Percentiles rank a stretch among this genome's conserved stretches.
These are phyloP conservation scores for Curvularia eragrostidis DNA, from an alignment of 2,329 filamentous ascomycete genomes.

Conservation along the genomic window DNA sequence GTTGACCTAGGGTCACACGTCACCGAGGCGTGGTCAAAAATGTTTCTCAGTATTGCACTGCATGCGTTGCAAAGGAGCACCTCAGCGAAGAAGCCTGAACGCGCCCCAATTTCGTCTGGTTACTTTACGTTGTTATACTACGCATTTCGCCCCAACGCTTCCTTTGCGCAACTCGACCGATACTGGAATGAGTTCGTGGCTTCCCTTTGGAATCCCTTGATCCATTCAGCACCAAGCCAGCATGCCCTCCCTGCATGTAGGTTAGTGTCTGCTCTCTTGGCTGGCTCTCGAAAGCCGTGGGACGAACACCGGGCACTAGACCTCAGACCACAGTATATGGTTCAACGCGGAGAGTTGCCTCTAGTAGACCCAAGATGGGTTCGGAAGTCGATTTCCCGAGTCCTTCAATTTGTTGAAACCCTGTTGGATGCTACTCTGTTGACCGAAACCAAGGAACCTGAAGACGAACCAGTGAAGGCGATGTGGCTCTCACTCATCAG, in stretches of 20 bases:
- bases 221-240: slow-evolving; percentile 28
- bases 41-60: slow-evolving; percentile 38
- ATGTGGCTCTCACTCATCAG: slow-evolving; percentile 69
- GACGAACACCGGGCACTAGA: slow-evolving; percentile 74
- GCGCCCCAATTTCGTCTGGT: slow-evolving; percentile 69
- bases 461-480: slow-evolving; percentile 58
- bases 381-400: slow-evolving; percentile 69
- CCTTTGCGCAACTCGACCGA: slow-evolving; percentile 70
- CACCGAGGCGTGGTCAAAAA: slow-evolving; percentile 51
- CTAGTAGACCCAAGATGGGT: slow-evolving; percentile 87
- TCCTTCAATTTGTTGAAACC: slow-evolving; percentile 68
- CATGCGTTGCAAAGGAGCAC: slow-evolving; percentile 50
- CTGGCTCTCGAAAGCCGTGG: slow-evolving; percentile 69
- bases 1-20: slow-evolving; percentile 69
- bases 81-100: slow-evolving; percentile 71
- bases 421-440: slow-evolving; percentile 60
- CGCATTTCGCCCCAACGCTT: slow-evolving; percentile 70
- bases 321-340: slow-evolving; percentile 54
- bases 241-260: slow-evolving; percentile 55
- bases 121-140: slow-evolving; percentile 65
- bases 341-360: slow-evolving; percentile 75
- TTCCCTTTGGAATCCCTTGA: slow-evolving; percentile 61
- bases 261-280: slow-evolving; percentile 76
- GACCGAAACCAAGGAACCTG: slow-evolving; percentile 43
- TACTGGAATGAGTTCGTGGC: slow-evolving; percentile 81